A percentile compares a stretch with the other conserved stretches of the same genome.
Conservation (phyloP, 2,329 filamentous ascomycete genomes). For the Calcarisporium arbuscula region DNA sequence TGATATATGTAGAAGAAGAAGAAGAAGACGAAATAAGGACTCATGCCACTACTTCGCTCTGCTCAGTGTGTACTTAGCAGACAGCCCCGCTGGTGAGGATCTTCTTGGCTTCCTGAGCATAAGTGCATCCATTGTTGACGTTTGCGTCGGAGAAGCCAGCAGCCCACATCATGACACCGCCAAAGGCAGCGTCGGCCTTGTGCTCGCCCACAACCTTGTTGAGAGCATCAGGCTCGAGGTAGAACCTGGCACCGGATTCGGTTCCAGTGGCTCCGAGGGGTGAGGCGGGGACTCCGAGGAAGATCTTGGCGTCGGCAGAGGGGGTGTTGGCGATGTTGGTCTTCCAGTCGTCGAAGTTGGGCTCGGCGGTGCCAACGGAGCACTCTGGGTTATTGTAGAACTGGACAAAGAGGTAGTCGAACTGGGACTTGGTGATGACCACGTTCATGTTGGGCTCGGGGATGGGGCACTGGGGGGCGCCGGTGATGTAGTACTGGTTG, state of each 20-base stretch:
- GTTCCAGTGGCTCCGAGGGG: constrained; percentile 28
- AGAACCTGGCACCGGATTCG: constrained; percentile 24
- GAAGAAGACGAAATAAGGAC: no score
- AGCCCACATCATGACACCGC: constrained; percentile 20
- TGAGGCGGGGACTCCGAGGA: constrained; percentile 22
- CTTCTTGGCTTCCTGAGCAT: constrained; percentile 10
- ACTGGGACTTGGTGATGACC: constrained; percentile 26
- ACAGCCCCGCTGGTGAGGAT: constrained; percentile 7
- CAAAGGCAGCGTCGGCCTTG: constrained; percentile 22
- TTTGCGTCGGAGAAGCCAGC: constrained; percentile 11
- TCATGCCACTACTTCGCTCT: no score
- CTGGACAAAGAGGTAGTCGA: constrained; percentile 35
- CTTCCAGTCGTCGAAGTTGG: constrained; percentile 20
- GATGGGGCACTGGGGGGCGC: constrained; percentile 36
- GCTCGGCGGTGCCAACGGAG: constrained; percentile 19
- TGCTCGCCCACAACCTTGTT: constrained; percentile 21
- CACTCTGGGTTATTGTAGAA: constrained; percentile 42
- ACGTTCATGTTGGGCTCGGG: constrained; percentile 31
- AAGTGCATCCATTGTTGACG: constrained; percentile 11
- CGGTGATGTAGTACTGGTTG: constrained; percentile 36
- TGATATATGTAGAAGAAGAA: no score
- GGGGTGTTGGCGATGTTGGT: constrained; percentile 18
- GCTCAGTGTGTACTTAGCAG: no score
- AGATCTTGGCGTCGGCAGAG: constrained; percentile 19
- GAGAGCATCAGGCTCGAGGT: constrained; percentile 24